These are phyloP conservation scores for Ascochyta rabiei DNA, from an alignment of 2,329 filamentous ascomycete species.

Conservation along the genomic window DNA sequence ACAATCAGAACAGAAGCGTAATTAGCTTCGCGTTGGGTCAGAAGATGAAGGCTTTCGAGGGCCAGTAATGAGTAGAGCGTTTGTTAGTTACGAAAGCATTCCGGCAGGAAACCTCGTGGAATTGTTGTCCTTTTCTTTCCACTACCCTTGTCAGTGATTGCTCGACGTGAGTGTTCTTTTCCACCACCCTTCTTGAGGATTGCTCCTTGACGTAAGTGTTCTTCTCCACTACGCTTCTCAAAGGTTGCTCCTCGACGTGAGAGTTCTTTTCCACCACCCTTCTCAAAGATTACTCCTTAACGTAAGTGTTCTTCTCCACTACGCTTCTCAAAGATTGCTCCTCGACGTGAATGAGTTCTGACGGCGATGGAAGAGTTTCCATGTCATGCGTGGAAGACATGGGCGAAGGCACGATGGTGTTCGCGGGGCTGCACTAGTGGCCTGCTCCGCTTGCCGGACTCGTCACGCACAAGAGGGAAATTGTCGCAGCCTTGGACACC, in stretches of 20 bases:
- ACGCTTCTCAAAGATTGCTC: neutral
- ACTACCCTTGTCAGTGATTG: no score
- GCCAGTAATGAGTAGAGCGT: neutral
- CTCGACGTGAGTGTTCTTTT: no score
- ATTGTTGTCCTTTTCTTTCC: no score
- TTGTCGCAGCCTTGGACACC: conserved; percentile 6
- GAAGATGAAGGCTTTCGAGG: conserved; percentile 40
- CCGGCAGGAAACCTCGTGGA: neutral
- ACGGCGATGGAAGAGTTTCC: no score
- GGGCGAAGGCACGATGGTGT: neutral
- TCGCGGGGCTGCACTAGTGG: conserved; percentile 17
- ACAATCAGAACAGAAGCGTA: conserved; percentile 45
- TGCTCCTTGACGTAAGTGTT: no score
- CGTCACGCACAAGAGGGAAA: conserved; percentile 16
- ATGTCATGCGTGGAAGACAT: neutral
- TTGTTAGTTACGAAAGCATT: neutral
- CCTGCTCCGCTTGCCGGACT: conserved; percentile 10
- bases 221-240: no score
- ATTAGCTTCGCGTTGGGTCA: conserved; percentile 43
- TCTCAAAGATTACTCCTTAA: no score
- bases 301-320: neutral
- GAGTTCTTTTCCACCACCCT: no score
- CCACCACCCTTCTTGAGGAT: no score
- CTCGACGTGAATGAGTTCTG: neutral
- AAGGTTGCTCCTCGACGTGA: no score